A percentile compares a stretch with the other conserved stretches of the same genome.
These are phyloP conservation scores for Atkinsonella texensis DNA, from an alignment of 2,329 filamentous ascomycete genomes.

Conservation along the genomic window DNA sequence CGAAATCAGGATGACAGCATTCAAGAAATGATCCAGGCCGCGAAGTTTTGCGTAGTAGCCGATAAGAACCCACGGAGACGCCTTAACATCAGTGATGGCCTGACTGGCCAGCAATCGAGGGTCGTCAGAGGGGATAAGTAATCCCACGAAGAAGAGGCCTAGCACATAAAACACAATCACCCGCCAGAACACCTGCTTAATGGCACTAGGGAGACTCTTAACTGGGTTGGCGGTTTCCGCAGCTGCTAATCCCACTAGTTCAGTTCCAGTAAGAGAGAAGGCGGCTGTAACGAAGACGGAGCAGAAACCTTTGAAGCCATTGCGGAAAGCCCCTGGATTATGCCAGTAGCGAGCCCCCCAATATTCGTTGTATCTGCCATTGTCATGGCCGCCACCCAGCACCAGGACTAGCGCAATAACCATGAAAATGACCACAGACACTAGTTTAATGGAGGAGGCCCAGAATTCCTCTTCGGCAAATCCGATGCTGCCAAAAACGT, in stretches of 20 bases:
- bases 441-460: constrained; percentile 42
- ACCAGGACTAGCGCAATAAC: constrained; percentile 46
- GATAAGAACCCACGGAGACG: constrained; percentile 40
- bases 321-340: constrained; percentile 43
- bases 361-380: constrained; percentile 27
- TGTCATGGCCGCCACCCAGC: constrained; percentile 42
- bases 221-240: constrained; percentile 56
- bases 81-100: constrained; percentile 28
- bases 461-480: constrained; percentile 46
- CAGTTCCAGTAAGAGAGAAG: constrained; percentile 56
- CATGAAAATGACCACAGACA: constrained; percentile 49
- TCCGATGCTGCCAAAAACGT: constrained; percentile 42
- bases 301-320: constrained; percentile 60
- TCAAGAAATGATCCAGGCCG: constrained; percentile 40
- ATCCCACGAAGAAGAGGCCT: constrained; percentile 35
- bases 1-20: constrained; percentile 40
- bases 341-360: constrained; percentile 32
- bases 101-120: constrained; percentile 30
- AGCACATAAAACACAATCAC: constrained; percentile 40
- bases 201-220: constrained; percentile 61
- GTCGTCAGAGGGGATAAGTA: constrained; percentile 32
- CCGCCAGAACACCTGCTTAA: constrained; percentile 59
- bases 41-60: constrained; percentile 33
- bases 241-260: constrained; percentile 57
- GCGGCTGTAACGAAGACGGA: constrained; percentile 58